These are phyloP conservation scores for Debaryomyces fabryi DNA, from an alignment of 1,139 yeast species.

Conservation along the genomic window DNA sequence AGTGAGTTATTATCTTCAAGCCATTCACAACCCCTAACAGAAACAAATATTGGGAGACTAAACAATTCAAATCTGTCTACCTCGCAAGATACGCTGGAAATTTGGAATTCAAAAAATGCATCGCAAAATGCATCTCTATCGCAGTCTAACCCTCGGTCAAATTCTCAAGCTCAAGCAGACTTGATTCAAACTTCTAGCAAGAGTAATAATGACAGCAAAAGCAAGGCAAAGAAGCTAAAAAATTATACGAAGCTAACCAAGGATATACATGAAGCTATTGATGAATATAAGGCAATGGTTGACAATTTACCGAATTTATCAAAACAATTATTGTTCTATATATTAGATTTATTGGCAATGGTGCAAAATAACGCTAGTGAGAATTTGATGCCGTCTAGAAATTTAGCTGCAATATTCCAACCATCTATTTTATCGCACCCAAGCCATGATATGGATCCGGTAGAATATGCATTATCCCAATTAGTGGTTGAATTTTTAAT, in stretches of 20 bases:
- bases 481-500: slow-evolving; percentile 87
- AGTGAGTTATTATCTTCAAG: slow-evolving; percentile 8
- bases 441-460: slow-evolving; percentile 87
- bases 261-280: slow-evolving; percentile 71
- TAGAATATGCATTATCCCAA: slow-evolving; percentile 86
- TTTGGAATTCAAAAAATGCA: slow-evolving; percentile 2
- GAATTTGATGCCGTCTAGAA: slow-evolving; percentile 90
- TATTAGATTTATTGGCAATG: slow-evolving; percentile 82
- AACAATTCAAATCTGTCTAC: slow-evolving; percentile 16
- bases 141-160: not conserved
- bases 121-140: not conserved
- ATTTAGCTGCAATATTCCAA: slow-evolving; percentile 93
- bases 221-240: slow-evolving; percentile 27
- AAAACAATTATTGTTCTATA: slow-evolving; percentile 82
- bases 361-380: slow-evolving; percentile 78
- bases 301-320: slow-evolving; percentile 68
- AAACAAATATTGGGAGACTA: slow-evolving; percentile 33
- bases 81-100: slow-evolving; percentile 4
- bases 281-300: slow-evolving; percentile 70
- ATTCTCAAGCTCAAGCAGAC: slow-evolving; percentile 4
- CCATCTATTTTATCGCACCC: slow-evolving; percentile 94
- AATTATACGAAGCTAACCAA: slow-evolving; percentile 49
- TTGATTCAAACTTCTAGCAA: not conserved
- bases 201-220: slow-evolving; percentile 3
- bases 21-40: slow-evolving; percentile 33